Conservation (phyloP, 2,329 filamentous ascomycete species). For the Colletotrichum endophyticum region DNA sequence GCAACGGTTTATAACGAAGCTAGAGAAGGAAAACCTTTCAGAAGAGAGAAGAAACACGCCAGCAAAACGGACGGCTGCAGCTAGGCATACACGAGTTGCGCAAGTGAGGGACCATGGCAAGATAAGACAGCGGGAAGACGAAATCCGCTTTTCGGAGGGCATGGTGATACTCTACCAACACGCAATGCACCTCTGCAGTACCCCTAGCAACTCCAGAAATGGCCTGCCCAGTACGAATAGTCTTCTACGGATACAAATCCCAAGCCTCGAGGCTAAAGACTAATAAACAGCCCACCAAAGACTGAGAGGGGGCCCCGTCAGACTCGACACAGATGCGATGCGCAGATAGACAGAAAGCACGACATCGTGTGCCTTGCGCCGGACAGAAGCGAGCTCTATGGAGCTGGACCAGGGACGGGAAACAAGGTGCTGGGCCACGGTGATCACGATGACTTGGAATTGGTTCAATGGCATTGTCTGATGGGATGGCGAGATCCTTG, state of each 20-base stretch:
- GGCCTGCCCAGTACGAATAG: background rate
- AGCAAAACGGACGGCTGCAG: background rate
- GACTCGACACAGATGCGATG: background rate
- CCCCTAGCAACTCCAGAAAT: background rate
- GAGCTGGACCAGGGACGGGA: background rate
- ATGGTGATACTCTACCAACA: background rate
- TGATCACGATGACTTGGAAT: background rate
- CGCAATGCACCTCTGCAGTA: background rate
- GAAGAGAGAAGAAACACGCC: background rate
- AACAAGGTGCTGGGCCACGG: background rate
- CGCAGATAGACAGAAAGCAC: constrained; percentile 7
- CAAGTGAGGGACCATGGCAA: background rate
- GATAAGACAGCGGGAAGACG: background rate
- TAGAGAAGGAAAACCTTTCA: background rate
- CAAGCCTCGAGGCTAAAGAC: background rate
- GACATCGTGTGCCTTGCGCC: constrained; percentile 3
- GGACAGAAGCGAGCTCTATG: background rate
- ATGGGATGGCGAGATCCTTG: constrained; percentile 1
- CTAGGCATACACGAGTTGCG: background rate
- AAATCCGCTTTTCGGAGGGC: background rate
- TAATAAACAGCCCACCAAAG: background rate
- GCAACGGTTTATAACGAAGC: background rate
- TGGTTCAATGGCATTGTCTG: background rate
- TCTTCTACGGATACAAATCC: background rate
- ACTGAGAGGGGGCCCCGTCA: background rate